Conservation (phyloP, 164 flowering plant species). For the Berberis vulgaris region DNA sequence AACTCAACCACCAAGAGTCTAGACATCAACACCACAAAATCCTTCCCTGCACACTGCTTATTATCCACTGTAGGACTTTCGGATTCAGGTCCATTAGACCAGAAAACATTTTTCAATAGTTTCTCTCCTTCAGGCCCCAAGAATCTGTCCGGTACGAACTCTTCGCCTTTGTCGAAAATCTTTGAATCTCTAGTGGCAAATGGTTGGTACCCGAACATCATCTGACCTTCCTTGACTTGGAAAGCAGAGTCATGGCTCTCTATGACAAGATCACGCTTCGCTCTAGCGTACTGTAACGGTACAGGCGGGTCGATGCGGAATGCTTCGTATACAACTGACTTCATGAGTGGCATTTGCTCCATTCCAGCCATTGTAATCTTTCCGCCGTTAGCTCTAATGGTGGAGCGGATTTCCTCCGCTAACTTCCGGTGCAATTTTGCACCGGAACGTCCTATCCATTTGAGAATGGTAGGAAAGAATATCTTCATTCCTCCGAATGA, state of each 20-base stretch:
- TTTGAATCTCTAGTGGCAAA: slow-evolving; percentile 67
- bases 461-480: slow-evolving; percentile 16
- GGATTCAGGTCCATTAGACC: slow-evolving; percentile 83
- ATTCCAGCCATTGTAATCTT: slow-evolving; percentile 16
- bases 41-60: slow-evolving; percentile 86
- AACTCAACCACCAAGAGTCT: slow-evolving; percentile 57
- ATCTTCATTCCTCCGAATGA: slow-evolving; percentile 18
- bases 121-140: slow-evolving; percentile 56
- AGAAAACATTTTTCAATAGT: slow-evolving; percentile 57
- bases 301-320: slow-evolving; percentile 25
- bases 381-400: slow-evolving; percentile 17
- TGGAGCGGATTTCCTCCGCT: slow-evolving; percentile 20
- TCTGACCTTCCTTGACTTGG: slow-evolving; percentile 52
- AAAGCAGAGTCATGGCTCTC: slow-evolving; percentile 26
- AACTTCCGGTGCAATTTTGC: slow-evolving; percentile 7
- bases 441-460: slow-evolving; percentile 15
- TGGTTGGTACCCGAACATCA: slow-evolving; percentile 74
- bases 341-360: slow-evolving; percentile 22
- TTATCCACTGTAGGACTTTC: slow-evolving; percentile 41
- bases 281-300: slow-evolving; percentile 22
- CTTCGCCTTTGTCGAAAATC: slow-evolving; percentile 55
- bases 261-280: slow-evolving; percentile 18
- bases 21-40: slow-evolving; percentile 51
- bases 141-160: slow-evolving; percentile 67
- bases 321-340: slow-evolving; percentile 24